These are phyloP conservation scores for Dictyostelium gargantuum DNA, from an alignment of 208 protist genomes.

Conservation along the genomic window DNA sequence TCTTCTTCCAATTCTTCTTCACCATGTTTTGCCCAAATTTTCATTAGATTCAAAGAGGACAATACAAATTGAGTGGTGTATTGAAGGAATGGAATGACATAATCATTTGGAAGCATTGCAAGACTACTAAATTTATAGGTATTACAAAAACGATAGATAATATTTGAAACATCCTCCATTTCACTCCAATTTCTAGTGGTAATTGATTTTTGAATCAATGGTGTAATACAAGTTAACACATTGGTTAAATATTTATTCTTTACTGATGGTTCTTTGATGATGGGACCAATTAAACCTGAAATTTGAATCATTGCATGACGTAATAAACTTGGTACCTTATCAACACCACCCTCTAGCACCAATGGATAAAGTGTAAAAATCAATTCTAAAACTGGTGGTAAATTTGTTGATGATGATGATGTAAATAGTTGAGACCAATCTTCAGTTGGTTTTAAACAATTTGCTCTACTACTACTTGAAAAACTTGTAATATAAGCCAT, in stretches of 20 bases:
- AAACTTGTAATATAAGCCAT: neutral
- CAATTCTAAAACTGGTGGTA: neutral
- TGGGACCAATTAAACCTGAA: neutral
- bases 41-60: neutral
- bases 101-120: neutral
- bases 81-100: neutral
- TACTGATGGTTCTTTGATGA: neutral
- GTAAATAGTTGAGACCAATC: neutral
- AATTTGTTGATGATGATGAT: too few species aligned
- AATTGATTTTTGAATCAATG: neutral
- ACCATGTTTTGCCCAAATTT: neutral
- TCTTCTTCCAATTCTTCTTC: slow-evolving; percentile 35
- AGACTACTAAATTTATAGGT: neutral
- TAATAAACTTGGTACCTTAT: slow-evolving; percentile 7
- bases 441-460: neutral
- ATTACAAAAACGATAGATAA: neutral
- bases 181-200: slow-evolving; percentile 12
- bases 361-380: neutral
- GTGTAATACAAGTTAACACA: neutral
- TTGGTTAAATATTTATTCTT: neutral
- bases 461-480: neutral
- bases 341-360: neutral
- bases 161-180: slow-evolving; percentile 8
- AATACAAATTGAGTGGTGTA: slow-evolving; percentile 1
- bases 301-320: neutral